phyloP scores from a whole-genome alignment of 2,329 filamentous ascomycete genomes.

The Verticillium alfalfae region DNA sequence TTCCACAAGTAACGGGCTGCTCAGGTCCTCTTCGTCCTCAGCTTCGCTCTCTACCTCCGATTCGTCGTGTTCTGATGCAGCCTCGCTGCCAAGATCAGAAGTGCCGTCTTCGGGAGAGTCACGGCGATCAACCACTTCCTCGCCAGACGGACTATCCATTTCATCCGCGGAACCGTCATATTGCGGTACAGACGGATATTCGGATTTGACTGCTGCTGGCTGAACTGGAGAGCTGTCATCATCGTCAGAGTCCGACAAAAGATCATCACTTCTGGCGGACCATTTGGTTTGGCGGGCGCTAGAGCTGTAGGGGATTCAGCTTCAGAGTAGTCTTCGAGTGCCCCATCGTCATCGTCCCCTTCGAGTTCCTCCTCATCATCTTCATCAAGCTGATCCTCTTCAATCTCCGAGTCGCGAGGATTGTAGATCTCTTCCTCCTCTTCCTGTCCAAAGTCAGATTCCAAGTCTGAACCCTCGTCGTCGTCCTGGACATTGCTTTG shows the following conservation, averaged over 20 bases:
- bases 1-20: not conserved
- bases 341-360: not conserved
- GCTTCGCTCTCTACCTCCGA: slow-evolving; percentile 3
- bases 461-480: slow-evolving; percentile 9
- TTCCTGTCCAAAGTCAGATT: slow-evolving; percentile 10
- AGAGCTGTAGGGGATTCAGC: not conserved
- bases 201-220: not conserved
- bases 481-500: slow-evolving; percentile 13
- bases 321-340: slow-evolving; percentile 9
- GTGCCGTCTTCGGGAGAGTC: slow-evolving; percentile 1
- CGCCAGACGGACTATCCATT: not conserved
- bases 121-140: not conserved
- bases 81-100: not conserved
- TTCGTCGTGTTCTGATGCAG: not conserved
- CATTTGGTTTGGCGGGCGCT: not conserved
- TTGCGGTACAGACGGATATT: slow-evolving; percentile 1
- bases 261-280: slow-evolving; percentile 8
- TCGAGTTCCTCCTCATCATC: slow-evolving; percentile 4
- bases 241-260: slow-evolving; percentile 12
- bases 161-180: slow-evolving; percentile 7
- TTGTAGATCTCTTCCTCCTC: slow-evolving; percentile 7
- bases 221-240: slow-evolving; percentile 4
- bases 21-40: not conserved
- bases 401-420: slow-evolving; percentile 2
- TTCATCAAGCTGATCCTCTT: slow-evolving; percentile 9